Evolutionary conservation across 129 eudicot species (phyloP).

Genomic region (Kitagawia praeruptora): DNA sequence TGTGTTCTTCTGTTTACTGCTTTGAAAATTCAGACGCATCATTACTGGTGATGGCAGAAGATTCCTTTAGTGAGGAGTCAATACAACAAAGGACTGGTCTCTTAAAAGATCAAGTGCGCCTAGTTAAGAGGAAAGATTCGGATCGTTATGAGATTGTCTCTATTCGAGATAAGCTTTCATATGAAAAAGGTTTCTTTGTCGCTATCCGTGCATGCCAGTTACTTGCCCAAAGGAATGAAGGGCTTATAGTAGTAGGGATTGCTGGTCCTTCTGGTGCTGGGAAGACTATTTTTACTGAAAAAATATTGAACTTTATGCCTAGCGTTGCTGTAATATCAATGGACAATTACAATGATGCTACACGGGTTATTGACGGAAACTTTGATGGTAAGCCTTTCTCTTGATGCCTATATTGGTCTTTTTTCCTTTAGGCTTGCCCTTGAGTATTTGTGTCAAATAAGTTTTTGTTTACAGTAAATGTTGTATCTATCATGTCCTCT

Average conservation of each 20-base stretch:
- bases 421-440: neutral
- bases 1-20: neutral
- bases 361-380: slow-evolving; percentile 76
- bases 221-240: slow-evolving; percentile 71
- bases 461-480: neutral
- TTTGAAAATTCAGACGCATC: slow-evolving; percentile 16
- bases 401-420: neutral
- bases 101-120: slow-evolving; percentile 75
- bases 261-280: slow-evolving; percentile 99
- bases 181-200: slow-evolving; percentile 82
- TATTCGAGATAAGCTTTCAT: slow-evolving; percentile 59
- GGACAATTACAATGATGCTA: slow-evolving; percentile 91
- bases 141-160: slow-evolving; percentile 69
- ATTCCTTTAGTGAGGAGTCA: slow-evolving; percentile 32
- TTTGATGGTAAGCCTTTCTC: slow-evolving; percentile 54
- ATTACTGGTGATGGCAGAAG: slow-evolving; percentile 38
- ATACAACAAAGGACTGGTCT: slow-evolving; percentile 48
- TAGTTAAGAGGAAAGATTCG: slow-evolving; percentile 57
- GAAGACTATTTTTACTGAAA: slow-evolving; percentile 78
- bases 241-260: slow-evolving; percentile 62
- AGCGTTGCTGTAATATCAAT: slow-evolving; percentile 88
- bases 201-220: slow-evolving; percentile 87
- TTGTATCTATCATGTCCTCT: neutral
- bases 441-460: neutral
- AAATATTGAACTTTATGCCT: slow-evolving; percentile 77